Evolutionary conservation across 495 filamentous ascomycete genomes (phyloP), one percentile per base, ranked within the genome.

Genomic region (Hypoxylon cercidicola): DNA sequence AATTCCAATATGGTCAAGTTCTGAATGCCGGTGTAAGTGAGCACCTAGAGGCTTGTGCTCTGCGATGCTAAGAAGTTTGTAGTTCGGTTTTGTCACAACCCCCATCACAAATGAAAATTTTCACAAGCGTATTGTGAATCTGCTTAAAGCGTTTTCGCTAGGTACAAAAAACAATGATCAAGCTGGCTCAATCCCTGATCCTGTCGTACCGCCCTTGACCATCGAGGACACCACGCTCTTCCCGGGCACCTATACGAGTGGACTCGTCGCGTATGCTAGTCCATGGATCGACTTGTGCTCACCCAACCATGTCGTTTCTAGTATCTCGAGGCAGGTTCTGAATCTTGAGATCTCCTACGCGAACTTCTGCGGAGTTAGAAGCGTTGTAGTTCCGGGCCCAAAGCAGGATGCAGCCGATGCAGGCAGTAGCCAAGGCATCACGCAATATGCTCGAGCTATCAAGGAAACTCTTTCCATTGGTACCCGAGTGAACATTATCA

Each of bases 81-180:
- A 98, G 92, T 98, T 98, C 86, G 89, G 95, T 74, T 92, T 96
- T 84, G 84, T 97, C 69, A 97, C 94, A 0, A 88, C 87, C 0
- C 90, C 91, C 9, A 93, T 99, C 65, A 97, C 95, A 1, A 97
- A 90, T 48, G 69, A 85, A 9, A 82, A 89, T 68, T 97, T 97
- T 72, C 91, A 92, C 71, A 82, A 89, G 18, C 83, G 92, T 34
- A 88, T 98, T 7, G 78, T 90, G 49, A 76, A 80, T 9, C 75
- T 90, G 39, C 77, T 90, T 19, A 87, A 85, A n/a, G 81, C 77
- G 35, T 81, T 86, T 72, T 76, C 89, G 34, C 74, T 74, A 7
- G 60, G 75, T 49, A 73, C 73, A 5, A 43, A 49, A 18, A 52
- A 60, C 19, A 60, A 62, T 16, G 57, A 53, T n/a, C 60, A 41